These are phyloP conservation scores for Trypanosoma platydactyli DNA, from an alignment of 208 protist species.

Conservation along the genomic window DNA sequence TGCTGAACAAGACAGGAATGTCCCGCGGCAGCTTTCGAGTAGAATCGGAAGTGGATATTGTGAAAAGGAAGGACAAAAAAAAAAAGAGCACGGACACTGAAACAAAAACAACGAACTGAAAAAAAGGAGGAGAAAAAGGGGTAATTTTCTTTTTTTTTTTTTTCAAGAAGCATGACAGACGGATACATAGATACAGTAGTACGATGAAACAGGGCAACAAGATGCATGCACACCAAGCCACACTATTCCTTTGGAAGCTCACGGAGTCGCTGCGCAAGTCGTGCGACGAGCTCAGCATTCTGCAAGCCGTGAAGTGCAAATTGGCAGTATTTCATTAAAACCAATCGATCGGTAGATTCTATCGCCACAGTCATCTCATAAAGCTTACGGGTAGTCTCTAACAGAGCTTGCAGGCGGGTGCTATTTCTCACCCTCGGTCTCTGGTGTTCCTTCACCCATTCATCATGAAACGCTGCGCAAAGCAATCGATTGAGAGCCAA, in stretches of 20 bases:
- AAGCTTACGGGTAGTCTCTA: slow-evolving; percentile 38
- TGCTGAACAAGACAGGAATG: too few species aligned
- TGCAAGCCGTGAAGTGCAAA: slow-evolving; percentile 68
- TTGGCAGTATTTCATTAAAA: slow-evolving; percentile 60
- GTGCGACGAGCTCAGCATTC: slow-evolving; percentile 40
- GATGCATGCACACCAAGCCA: not conserved
- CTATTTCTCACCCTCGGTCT: slow-evolving; percentile 26
- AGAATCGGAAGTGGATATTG: too few species aligned
- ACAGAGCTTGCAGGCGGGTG: slow-evolving; percentile 38
- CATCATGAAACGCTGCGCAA: slow-evolving; percentile 46
- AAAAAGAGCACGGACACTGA: slow-evolving; percentile 26
- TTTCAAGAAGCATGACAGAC: not conserved
- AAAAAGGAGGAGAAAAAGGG: not conserved
- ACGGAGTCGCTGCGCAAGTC: slow-evolving; percentile 30
- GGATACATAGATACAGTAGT: not conserved
- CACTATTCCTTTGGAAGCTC: slow-evolving; percentile 18
- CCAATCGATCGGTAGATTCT: slow-evolving; percentile 37
- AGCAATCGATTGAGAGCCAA: slow-evolving; percentile 55
- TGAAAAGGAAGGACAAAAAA: too few species aligned
- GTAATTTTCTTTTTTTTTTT: slow-evolving; percentile 5
- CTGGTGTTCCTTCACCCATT: slow-evolving; percentile 57
- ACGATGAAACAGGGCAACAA: not conserved
- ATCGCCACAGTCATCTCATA: slow-evolving; percentile 47
- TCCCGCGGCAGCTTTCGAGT: too few species aligned
- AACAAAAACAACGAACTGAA: slow-evolving; percentile 7